Evolutionary conservation across 2,329 filamentous ascomycete genomes (phyloP), one percentile per base, ranked within the genome.

Genomic region (Ceratocystis cacaofunesta): DNA sequence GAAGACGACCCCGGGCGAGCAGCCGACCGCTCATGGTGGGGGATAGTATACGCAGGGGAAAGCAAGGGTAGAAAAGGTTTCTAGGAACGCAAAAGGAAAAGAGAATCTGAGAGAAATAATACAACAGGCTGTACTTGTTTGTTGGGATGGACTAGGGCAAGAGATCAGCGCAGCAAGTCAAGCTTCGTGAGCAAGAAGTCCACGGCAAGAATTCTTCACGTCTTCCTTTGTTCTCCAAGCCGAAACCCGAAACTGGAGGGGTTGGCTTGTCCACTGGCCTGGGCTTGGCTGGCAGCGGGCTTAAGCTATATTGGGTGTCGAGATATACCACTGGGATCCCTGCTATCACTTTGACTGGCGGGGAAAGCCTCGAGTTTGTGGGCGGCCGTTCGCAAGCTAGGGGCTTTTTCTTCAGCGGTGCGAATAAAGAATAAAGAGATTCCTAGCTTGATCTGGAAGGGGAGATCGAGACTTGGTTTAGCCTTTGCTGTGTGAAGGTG

Each of bases 1-100:
- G 43, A 19, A 68, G 57, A 43, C 48, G 61, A 46, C 64, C 66
- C 66, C 64, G 66, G 64, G 64, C 64, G 36, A 68, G 64, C 61
- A 68, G 66, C 61, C 66, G 61, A 55, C 66, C 66, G 61, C 66
- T 68, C 66, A 68, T 68, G 17, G 19, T 63, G 48, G 44, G 44
- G n/a, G 8, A 58, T n/a, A 30, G 7, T 58, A 30, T n/a, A 36
- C 25, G n/a, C 19, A 8, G 22, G 32, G 17, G 32, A 19, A 36
- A 19, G 55, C 12, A 52, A n/a, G 28, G 48, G 22, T 28, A 52
- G 19, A 52, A 10, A 25, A 15, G 22, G 48, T 28, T 52, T 12
- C 7, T 28, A 15, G 48, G 48, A 28, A 52, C 19, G 48, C 19
- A 52, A 19, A 22, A 10, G 17, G n/a, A 50, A 50, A 25, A 22